phyloP scores from a whole-genome alignment of 2,329 filamentous ascomycete genomes.

The Penicillium sp. region DNA sequence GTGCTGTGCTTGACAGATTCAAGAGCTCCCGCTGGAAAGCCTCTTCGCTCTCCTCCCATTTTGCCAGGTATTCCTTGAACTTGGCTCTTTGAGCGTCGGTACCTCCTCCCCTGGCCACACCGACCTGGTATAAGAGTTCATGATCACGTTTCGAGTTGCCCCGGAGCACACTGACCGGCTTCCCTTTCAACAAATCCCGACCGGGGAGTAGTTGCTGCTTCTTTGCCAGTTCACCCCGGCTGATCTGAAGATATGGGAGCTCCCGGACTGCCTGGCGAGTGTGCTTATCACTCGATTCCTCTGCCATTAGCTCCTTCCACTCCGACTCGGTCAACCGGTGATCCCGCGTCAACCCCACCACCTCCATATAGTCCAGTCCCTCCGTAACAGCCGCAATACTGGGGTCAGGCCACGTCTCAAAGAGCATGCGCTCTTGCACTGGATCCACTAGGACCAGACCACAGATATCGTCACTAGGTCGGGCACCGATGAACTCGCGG shows the following conservation, averaged over 20 bases:
- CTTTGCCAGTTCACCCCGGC: neutral
- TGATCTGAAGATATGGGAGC: neutral
- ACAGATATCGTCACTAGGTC: neutral
- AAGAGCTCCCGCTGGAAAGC: neutral
- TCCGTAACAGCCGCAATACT: neutral
- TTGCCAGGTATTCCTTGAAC: too few species aligned
- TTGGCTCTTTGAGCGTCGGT: neutral
- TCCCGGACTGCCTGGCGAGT: neutral
- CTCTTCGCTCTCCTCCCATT: neutral
- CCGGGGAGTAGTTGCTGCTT: neutral
- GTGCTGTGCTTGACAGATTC: neutral
- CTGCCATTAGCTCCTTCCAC: neutral
- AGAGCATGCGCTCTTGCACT: constrained; percentile 4
- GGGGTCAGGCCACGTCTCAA: constrained; percentile 2
- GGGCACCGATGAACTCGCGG: neutral
- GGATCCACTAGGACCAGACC: constrained; percentile 1
- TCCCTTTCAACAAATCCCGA: neutral
- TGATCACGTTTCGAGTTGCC: neutral
- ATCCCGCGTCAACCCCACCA: neutral
- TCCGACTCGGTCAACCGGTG: neutral
- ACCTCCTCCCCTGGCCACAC: neutral
- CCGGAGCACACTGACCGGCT: neutral
- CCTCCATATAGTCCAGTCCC: neutral
- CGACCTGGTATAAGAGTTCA: neutral
- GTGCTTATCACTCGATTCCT: neutral